Evolutionary conservation across 768 basidiomycete genomes (phyloP).

Genomic region (Strobilomyces dryophilus): DNA sequence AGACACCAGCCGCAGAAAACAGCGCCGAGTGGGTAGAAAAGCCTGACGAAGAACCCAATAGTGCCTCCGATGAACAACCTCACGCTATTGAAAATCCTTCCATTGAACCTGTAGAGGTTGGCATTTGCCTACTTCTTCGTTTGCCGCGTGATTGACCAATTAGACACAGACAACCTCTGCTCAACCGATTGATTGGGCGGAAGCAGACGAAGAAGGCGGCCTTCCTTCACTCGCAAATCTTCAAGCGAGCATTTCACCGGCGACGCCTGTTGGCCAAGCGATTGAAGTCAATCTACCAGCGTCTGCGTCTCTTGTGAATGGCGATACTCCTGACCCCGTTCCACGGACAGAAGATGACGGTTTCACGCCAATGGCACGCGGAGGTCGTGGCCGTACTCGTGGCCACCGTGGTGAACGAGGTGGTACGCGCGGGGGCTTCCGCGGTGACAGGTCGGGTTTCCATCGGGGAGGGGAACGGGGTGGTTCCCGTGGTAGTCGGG

Average conservation of each 20-base stretch:
- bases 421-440: constrained; percentile 37
- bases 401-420: constrained; percentile 41
- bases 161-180: constrained; percentile 15
- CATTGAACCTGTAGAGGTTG: constrained; percentile 29
- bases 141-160: not conserved
- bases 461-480: constrained; percentile 38
- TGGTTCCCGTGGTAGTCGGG: constrained; percentile 34
- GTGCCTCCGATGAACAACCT: constrained; percentile 13
- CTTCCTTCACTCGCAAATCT: constrained; percentile 75
- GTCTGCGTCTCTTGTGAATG: constrained; percentile 16
- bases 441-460: constrained; percentile 33
- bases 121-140: constrained; percentile 9
- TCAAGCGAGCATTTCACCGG: constrained; percentile 72
- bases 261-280: constrained; percentile 46
- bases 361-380: constrained; percentile 45
- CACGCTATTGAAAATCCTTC: constrained; percentile 8
- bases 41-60: constrained; percentile 31
- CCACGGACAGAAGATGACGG: constrained; percentile 53
- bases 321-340: constrained; percentile 20
- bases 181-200: constrained; percentile 72
- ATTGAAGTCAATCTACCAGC: constrained; percentile 33
- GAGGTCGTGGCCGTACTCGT: constrained; percentile 47
- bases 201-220: constrained; percentile 69
- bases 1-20: constrained; percentile 48
- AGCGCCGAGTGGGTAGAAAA: constrained; percentile 55